Conservation (phyloP, 2,329 filamentous ascomycete genomes). For the Lasiodiplodia sp. region DNA sequence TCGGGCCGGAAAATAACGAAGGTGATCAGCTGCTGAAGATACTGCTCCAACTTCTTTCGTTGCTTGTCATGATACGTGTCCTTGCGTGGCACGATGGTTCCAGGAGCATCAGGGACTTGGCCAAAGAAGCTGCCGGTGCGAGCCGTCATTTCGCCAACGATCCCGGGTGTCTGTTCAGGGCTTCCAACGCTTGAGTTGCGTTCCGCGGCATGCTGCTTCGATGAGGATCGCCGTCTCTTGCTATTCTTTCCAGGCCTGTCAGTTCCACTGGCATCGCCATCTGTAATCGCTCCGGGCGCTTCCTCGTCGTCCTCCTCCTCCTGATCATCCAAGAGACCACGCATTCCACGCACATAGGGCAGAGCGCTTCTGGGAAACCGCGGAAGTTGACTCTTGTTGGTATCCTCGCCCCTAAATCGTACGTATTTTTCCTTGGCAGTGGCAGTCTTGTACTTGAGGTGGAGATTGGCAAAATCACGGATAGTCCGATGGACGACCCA, state of each 20-base stretch:
- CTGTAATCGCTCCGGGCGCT: constrained; percentile 61
- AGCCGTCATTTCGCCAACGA: constrained; percentile 37
- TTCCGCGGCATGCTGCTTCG: constrained; percentile 63
- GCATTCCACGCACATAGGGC: constrained; percentile 83
- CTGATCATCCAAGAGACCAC: constrained; percentile 64
- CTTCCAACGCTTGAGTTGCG: constrained; percentile 63
- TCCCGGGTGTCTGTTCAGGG: constrained; percentile 37
- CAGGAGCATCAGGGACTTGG: constrained; percentile 41
- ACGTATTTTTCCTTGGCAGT: constrained; percentile 84
- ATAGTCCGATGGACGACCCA: constrained; percentile 92
- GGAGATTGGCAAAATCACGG: constrained; percentile 88
- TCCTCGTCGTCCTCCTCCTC: constrained; percentile 83
- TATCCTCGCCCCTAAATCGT: constrained; percentile 71
- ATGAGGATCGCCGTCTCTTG: constrained; percentile 51
- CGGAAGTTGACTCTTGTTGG: constrained; percentile 76
- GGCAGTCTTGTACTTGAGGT: constrained; percentile 90
- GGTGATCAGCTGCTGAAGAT: constrained; percentile 90
- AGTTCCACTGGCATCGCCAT: constrained; percentile 73
- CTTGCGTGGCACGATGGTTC: constrained; percentile 44
- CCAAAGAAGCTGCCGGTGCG: constrained; percentile 51
- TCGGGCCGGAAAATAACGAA: constrained; percentile 97
- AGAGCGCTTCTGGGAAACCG: constrained; percentile 90
- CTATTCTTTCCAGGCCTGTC: constrained; percentile 62
- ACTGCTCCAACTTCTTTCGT: constrained; percentile 84
- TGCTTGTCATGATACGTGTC: constrained; percentile 78